A percentile compares a stretch with the other conserved stretches of the same genome.
Evolutionary conservation across 306 rosid genomes (phyloP).

Genomic region (Vigna hirtella): DNA sequence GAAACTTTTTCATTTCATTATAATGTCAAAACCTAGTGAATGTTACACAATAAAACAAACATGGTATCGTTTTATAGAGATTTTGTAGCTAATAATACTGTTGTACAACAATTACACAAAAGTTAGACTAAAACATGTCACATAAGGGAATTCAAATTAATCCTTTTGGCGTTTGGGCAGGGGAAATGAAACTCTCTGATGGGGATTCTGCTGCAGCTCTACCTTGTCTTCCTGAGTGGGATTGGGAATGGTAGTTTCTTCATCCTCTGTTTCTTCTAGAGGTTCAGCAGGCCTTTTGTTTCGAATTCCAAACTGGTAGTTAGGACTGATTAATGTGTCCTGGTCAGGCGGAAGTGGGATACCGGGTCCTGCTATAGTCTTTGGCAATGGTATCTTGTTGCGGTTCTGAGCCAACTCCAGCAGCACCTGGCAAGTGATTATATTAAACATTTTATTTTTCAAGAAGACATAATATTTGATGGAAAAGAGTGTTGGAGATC

Average conservation of each 20-base stretch:
- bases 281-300: conserved; percentile 72
- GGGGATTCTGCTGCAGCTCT: conserved; percentile 64
- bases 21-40: background rate
- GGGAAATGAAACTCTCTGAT: conserved; percentile 82
- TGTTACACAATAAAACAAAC: conserved; percentile 4
- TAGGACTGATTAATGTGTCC: conserved; percentile 80
- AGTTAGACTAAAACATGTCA: conserved; percentile 18
- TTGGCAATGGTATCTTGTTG: conserved; percentile 81
- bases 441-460: conserved; percentile 33
- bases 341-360: conserved; percentile 79
- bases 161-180: conserved; percentile 66
- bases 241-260: conserved; percentile 58
- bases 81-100: conserved; percentile 7
- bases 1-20: conserved; percentile 4
- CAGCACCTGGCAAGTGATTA: conserved; percentile 60
- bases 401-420: conserved; percentile 83
- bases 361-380: conserved; percentile 71
- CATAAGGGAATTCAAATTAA: background rate
- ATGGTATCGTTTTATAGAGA: background rate
- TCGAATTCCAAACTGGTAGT: conserved; percentile 79
- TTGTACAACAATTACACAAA: background rate
- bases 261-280: conserved; percentile 78
- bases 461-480: background rate
- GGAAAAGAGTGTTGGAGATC: too few relatives aligned
- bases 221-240: conserved; percentile 65